Percentiles rank a stretch among this genome's conserved stretches.
phyloP scores from a whole-genome alignment of 495 filamentous ascomycete species.

The Gamarada debralockiae region DNA sequence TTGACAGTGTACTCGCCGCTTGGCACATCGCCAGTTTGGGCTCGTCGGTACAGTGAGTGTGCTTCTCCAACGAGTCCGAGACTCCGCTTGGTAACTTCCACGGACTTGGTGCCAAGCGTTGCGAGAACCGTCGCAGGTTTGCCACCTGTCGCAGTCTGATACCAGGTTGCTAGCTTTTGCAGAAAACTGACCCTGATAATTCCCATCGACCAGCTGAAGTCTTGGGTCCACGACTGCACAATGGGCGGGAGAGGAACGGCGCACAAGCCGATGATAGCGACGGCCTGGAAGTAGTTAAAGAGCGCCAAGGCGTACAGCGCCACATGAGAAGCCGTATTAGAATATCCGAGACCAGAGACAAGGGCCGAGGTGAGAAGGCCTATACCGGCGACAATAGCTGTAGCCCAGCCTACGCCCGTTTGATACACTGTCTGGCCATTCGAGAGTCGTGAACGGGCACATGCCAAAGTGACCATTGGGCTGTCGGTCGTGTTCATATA shows the following conservation, averaged over 20 bases:
- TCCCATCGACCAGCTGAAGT: slow-evolving; percentile 98
- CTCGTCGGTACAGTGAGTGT: slow-evolving; percentile 41
- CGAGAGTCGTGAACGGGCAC: slow-evolving; percentile 82
- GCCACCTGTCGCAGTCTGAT: slow-evolving; percentile 90
- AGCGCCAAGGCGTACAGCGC: slow-evolving; percentile 89
- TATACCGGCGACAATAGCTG: slow-evolving; percentile 80
- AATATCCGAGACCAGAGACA: slow-evolving; percentile 77
- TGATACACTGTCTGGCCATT: slow-evolving; percentile 94
- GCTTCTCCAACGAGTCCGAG: slow-evolving; percentile 14
- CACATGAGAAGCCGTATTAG: slow-evolving; percentile 95
- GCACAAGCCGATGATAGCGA: slow-evolving; percentile 91
- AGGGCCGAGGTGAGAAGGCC: slow-evolving; percentile 80
- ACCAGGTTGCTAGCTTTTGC: slow-evolving; percentile 89
- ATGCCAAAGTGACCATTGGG: slow-evolving; percentile 64
- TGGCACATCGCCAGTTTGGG: slow-evolving; percentile 39
- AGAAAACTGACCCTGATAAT: slow-evolving; percentile 87
- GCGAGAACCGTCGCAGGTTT: slow-evolving; percentile 77
- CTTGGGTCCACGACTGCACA: slow-evolving; percentile 92
- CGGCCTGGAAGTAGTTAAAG: slow-evolving; percentile 93
- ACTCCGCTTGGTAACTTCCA: slow-evolving; percentile 77
- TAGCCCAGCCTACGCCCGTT: slow-evolving; percentile 81
- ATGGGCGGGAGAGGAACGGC: slow-evolving; percentile 82
- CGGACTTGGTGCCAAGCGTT: slow-evolving; percentile 68
- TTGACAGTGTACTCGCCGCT: slow-evolving; percentile 65
- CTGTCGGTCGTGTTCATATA: slow-evolving; percentile 64